Evolutionary conservation across 164 flowering plant species (phyloP).

Genomic region (Malania oleifera): DNA sequence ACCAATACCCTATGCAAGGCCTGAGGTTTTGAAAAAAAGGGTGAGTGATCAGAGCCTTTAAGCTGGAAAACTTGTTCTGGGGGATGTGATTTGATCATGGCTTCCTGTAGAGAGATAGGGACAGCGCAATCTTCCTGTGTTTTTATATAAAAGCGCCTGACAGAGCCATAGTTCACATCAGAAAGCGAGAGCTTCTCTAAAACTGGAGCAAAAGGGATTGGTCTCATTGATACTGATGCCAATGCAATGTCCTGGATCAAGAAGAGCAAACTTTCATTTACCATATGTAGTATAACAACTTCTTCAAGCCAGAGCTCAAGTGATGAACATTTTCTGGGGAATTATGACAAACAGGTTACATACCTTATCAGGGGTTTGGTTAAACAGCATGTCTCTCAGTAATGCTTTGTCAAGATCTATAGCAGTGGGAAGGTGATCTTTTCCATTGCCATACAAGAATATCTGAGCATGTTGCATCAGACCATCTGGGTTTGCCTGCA

Average conservation of each 20-base stretch:
- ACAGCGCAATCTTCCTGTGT: constrained; percentile 78
- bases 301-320: background rate
- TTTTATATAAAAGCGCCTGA: constrained; percentile 76
- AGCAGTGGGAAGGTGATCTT: constrained; percentile 4
- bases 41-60: constrained; percentile 94
- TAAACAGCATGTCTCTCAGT: background rate
- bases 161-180: constrained; percentile 66
- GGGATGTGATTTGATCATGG: constrained; percentile 55
- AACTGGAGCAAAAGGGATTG: constrained; percentile 4
- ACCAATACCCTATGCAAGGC: constrained; percentile 72
- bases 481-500: background rate
- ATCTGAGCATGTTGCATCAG: background rate
- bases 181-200: constrained; percentile 74
- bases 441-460: constrained; percentile 3
- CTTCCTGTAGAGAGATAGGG: constrained; percentile 58
- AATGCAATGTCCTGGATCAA: constrained; percentile 1
- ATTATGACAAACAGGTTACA: background rate
- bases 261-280: background rate
- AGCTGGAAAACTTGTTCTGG: constrained; percentile 74
- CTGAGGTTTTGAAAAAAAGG: constrained; percentile 97
- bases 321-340: background rate
- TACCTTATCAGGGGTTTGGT: constrained; percentile 6
- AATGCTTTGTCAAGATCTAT: background rate
- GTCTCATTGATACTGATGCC: constrained; percentile 8
- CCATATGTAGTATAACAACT: background rate